Base-by-base conservation (phyloP, 2,329 filamentous ascomycete species). In the Trichoderma cornu-damae region DNA sequence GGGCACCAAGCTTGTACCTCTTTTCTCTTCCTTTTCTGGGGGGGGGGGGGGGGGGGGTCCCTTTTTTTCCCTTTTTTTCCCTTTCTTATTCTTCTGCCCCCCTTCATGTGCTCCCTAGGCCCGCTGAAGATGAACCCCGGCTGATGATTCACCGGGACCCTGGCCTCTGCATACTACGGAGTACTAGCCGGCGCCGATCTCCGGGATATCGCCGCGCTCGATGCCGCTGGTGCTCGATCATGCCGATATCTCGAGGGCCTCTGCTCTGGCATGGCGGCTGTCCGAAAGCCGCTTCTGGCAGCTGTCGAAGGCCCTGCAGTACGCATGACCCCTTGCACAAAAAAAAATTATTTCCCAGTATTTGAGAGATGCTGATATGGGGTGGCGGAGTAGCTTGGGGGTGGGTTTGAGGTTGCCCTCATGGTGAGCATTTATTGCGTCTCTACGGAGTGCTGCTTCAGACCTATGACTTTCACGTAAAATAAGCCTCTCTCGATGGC, bases 281-380 rank as follows among this genome's bases (percentile, higher is more conserved):
- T 72, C 51, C 67, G 68, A 28, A 80, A 80, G 63, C 78, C 78
- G 2, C 62, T 79, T 46, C 69, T 81, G 56, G 77, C 77, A 8
- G 77, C 76, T 18, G 77, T 80, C 20, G 72, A 77, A 61, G 78
- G 78, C 48, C 73, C 76, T 65, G 78, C 78, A 61, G 77, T 79
- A 63, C 70, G 77, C 70, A 60, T 22, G 46, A 56, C 34, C 26
- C 24, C 49, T 38, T 12, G 12, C 16, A 30, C n/a, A 18, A 16
- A 37, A 26, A 28, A 24, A 24, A 16, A 24, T 37, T n/a, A n/a
- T 46, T 37, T 44, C 22, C 55, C n/a, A 18, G 48, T 40, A 20
- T 20, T 38, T 50, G 48, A 35, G 20, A 56, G 35, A 26, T 38
- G 46, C 52, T 66, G 30, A 61, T 48, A 46, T 44, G 43, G 30